These are phyloP conservation scores for Russula vinacea DNA, from an alignment of 768 basidiomycete genomes.

Conservation along the genomic window DNA sequence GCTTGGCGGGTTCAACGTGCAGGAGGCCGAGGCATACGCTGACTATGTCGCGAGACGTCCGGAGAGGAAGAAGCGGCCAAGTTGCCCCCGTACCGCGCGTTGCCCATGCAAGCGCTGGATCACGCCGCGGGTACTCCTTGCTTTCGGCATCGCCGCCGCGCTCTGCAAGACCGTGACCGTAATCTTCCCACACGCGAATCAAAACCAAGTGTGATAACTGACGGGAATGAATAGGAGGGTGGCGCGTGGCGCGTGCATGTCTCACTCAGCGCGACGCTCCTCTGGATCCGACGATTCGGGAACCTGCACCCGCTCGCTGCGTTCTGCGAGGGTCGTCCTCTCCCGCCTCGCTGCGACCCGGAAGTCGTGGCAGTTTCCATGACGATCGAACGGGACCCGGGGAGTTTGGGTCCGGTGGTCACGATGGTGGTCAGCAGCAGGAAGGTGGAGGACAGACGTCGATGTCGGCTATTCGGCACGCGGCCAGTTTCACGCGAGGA, in stretches of 20 bases:
- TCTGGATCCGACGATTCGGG: conserved; percentile 57
- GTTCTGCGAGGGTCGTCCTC: conserved; percentile 41
- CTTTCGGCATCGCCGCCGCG: conserved; percentile 57
- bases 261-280: conserved; percentile 54
- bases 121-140: conserved; percentile 60
- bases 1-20: conserved; percentile 56
- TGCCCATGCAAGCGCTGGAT: conserved; percentile 60
- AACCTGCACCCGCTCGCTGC: conserved; percentile 41
- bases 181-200: conserved; percentile 8
- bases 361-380: conserved; percentile 41
- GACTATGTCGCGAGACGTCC: conserved; percentile 30
- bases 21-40: conserved; percentile 51
- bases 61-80: conserved; percentile 28
- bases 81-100: conserved; percentile 35
- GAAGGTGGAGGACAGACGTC: not conserved
- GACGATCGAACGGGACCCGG: conserved; percentile 20
- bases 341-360: conserved; percentile 40
- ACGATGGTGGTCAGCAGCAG: not conserved
- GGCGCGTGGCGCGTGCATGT: conserved; percentile 60
- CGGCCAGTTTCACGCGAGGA: conserved; percentile 21
- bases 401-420: not conserved
- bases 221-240: conserved; percentile 46
- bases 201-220: not conserved
- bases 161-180: conserved; percentile 52
- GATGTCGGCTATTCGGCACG: conserved; percentile 26